Conservation (phyloP, 106 monocot species). For the Hemerocallis citrina region DNA sequence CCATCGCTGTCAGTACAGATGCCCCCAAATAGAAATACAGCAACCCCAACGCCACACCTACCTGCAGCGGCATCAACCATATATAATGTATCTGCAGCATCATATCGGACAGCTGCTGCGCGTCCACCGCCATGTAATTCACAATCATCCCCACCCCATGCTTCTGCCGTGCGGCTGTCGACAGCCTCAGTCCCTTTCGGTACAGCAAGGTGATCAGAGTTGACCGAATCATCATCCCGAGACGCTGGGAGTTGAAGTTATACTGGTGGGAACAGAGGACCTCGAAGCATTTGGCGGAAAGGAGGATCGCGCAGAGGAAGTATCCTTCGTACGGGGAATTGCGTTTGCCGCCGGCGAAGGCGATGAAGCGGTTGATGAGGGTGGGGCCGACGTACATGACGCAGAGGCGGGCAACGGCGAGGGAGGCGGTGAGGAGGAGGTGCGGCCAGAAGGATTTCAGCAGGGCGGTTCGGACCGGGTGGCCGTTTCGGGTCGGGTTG, state of each 20-base stretch:
- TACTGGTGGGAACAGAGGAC: constrained; percentile 1
- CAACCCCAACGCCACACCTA: constrained; percentile 19
- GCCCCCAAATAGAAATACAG: constrained; percentile 29
- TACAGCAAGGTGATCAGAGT: constrained; percentile 34
- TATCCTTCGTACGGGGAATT: neutral
- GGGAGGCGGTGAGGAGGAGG: constrained; percentile 51
- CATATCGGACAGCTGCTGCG: constrained; percentile 41
- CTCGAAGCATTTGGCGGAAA: neutral
- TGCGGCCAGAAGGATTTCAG: constrained; percentile 73
- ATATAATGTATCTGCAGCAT: constrained; percentile 33
- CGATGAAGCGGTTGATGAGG: constrained; percentile 65
- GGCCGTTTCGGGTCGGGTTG: constrained; percentile 52
- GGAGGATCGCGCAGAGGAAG: constrained; percentile 1
- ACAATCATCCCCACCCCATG: constrained; percentile 40
- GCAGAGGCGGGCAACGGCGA: constrained; percentile 42
- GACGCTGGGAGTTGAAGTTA: neutral
- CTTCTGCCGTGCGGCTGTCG: constrained; percentile 18
- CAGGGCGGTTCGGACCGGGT: constrained; percentile 65
- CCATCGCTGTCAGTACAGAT: constrained; percentile 13
- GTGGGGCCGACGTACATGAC: constrained; percentile 92
- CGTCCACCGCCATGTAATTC: constrained; percentile 50
- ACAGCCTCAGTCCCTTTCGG: constrained; percentile 31
- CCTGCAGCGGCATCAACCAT: constrained; percentile 41
- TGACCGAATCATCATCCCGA: constrained; percentile 6
- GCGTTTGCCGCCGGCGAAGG: constrained; percentile 11